Conservation (phyloP, 495 filamentous ascomycete species). For the Melanomma pulvis-pyrius region DNA sequence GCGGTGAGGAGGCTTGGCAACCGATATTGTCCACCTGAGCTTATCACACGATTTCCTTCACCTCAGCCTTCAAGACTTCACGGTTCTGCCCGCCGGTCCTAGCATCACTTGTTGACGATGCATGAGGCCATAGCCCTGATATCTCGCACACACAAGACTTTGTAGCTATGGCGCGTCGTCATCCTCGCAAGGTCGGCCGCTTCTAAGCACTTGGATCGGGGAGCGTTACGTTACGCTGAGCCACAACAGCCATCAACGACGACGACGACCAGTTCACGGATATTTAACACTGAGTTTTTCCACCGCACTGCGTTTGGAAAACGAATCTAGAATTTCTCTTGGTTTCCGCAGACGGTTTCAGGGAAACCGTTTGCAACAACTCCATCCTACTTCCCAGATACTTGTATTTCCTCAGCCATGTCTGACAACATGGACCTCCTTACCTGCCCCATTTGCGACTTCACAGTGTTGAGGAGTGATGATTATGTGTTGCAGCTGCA, state of each 20-base stretch:
- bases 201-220: background rate
- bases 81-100: background rate
- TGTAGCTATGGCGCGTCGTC: constrained; percentile 10
- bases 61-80: background rate
- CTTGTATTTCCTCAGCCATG: constrained; percentile 5
- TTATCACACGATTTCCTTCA: background rate
- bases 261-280: background rate
- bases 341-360: too few relatives aligned
- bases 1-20: background rate
- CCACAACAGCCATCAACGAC: background rate
- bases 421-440: constrained; percentile 15
- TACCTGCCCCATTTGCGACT: constrained; percentile 60
- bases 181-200: background rate
- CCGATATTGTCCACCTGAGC: background rate
- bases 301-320: background rate
- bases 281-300: background rate
- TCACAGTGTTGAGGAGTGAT: constrained; percentile 50
- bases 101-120: background rate
- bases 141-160: background rate
- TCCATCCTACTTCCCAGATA: background rate
- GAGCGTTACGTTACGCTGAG: constrained; percentile 19
- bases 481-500: constrained; percentile 57
- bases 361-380: constrained; percentile 1
- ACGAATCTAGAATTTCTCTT: too few relatives aligned
- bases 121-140: background rate